Evolutionary conservation across 73 alveolate species (phyloP), one percentile per base, ranked within the genome.

Genomic region (Stentor coeruleus): DNA sequence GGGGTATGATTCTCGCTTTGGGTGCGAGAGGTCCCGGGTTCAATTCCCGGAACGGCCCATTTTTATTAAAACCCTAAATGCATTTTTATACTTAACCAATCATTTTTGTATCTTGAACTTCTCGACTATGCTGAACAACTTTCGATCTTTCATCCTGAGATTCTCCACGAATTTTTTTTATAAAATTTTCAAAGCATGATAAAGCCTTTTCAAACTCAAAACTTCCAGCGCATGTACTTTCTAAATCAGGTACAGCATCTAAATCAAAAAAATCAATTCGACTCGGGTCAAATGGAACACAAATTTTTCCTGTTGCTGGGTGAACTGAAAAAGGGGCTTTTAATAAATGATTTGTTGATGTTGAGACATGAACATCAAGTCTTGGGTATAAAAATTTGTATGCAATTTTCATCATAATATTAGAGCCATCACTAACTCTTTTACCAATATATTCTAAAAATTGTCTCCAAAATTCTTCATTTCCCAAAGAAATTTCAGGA

Each of bases 311-410:
- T 31, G 99, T 97, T 88, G 95, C 95, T 6, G 99, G 99, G 88
- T 97, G 99, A 42, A 97, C 90, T 74, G 98, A 92, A 91, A 97
- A 97, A 37, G 99, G 99, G 20, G 97, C 86, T 81, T 97, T 97
- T 82, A 97, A 91, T 89, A 97, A 94, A 81, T 97, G 99, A 81
- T 97, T 97, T 6, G 93, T 92, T 41, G 96, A 93, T 82, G 92
- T 97, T 41, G 98, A 90, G 59, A 97, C 99, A 91, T 97, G 92
- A 3, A 94, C 98, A 91, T 97, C 99, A 38, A 97, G 76, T 59
- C 99, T 91, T 57, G 99, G 99, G 88, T 95, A 97, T 35, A 97
- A 88, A 59, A 87, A 91, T 84, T 41, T 72, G 60, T 59, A n/a
- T 49, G 74, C 35, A 84, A 49, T 33, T 49, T 79, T 35, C 33